These are phyloP conservation scores for Asparagopsis taxiformis DNA, from an alignment of 31 red algal genomes.

Conservation along the genomic window DNA sequence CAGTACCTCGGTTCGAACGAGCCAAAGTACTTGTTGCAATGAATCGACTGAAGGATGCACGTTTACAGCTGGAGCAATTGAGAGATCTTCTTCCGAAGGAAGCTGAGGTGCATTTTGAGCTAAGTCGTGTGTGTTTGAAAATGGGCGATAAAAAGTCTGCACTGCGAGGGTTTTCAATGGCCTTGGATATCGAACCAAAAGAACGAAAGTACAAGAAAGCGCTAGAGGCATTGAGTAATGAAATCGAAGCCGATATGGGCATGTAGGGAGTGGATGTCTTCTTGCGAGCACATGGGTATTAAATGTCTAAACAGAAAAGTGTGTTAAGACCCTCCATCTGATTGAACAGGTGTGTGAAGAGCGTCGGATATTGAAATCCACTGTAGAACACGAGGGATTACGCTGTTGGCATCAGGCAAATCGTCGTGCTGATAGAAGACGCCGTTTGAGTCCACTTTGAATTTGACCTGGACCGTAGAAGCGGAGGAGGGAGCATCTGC, in stretches of 20 bases:
- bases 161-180: constrained; percentile 19
- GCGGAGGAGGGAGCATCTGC: not conserved
- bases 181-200: constrained; percentile 67
- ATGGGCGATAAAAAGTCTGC: constrained; percentile 49
- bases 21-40: constrained; percentile 55
- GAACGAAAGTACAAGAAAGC: constrained; percentile 80
- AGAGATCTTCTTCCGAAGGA: constrained; percentile 57
- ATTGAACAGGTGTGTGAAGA: constrained; percentile 32
- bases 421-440: constrained; percentile 52
- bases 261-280: too few species aligned
- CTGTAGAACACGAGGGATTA: constrained; percentile 12
- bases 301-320: too few species aligned
- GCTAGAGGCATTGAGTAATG: constrained; percentile 55
- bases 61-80: constrained; percentile 51
- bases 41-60: constrained; percentile 50
- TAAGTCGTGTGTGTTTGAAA: constrained; percentile 41
- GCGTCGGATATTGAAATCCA: constrained; percentile 43
- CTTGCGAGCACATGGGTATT: too few species aligned
- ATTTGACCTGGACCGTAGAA: constrained; percentile 17
- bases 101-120: constrained; percentile 56
- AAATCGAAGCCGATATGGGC: constrained; percentile 25
- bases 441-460: constrained; percentile 16
- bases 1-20: constrained; percentile 61
- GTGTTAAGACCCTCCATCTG: too few species aligned
- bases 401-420: constrained; percentile 19